Conservation (phyloP, 2,329 filamentous ascomycete genomes). For the Endothia cerciana region DNA sequence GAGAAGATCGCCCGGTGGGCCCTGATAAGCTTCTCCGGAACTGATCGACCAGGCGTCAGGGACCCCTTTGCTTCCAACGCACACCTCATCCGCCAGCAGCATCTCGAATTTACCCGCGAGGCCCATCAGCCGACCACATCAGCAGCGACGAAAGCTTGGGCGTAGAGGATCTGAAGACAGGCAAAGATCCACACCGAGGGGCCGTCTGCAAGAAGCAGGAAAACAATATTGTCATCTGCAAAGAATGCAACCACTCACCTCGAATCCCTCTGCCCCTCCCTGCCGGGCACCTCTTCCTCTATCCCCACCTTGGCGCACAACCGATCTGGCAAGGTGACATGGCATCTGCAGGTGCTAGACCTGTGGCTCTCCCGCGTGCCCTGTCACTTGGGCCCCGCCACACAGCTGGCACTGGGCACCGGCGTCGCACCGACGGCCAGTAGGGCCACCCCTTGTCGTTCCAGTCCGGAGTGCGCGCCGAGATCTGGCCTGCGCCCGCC, state of each 20-base stretch:
- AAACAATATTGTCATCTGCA: background rate
- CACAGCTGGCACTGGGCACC: background rate
- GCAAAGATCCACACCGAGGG: background rate
- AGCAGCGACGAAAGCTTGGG: background rate
- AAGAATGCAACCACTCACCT: conserved; percentile 1
- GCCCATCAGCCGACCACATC: background rate
- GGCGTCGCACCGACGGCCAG: conserved; percentile 6
- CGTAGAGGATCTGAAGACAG: background rate
- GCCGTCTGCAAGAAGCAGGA: background rate
- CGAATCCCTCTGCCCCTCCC: background rate
- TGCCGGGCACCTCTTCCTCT: background rate
- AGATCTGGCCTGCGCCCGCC: background rate
- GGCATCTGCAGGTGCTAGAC: background rate
- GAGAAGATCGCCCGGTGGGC: background rate
- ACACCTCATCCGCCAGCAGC: background rate
- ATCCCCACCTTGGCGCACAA: conserved; percentile 2
- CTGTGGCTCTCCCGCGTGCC: background rate
- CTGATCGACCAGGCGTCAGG: background rate
- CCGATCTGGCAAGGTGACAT: conserved; percentile 14
- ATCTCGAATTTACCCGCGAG: background rate
- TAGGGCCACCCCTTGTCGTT: background rate
- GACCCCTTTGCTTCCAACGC: background rate
- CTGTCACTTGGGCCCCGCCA: too few relatives aligned
- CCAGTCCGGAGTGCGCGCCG: conserved; percentile 7
- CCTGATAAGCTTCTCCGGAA: conserved; percentile 13